A percentile compares a stretch with the other conserved stretches of the same genome.
These are phyloP conservation scores for Alternaria incomplexa DNA, from an alignment of 2,329 filamentous ascomycete genomes.

Conservation along the genomic window DNA sequence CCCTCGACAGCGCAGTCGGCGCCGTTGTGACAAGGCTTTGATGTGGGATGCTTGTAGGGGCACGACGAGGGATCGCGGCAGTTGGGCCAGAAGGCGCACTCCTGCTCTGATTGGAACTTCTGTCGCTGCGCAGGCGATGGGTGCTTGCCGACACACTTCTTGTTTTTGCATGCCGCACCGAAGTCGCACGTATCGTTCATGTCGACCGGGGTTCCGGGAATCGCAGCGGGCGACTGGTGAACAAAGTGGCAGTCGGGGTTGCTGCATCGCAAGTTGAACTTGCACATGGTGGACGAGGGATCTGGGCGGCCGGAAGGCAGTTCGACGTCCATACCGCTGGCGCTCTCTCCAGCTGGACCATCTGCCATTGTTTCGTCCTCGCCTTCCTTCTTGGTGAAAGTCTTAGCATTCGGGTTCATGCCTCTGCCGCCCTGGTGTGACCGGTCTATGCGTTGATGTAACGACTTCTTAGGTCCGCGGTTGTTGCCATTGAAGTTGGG, in stretches of 20 bases:
- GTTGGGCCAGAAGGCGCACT: conserved; percentile 91
- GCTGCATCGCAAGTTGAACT: conserved; percentile 86
- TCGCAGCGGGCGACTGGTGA: conserved; percentile 90
- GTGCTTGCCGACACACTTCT: conserved; percentile 89
- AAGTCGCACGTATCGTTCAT: conserved; percentile 81
- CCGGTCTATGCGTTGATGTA: conserved; percentile 73
- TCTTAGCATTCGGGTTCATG: conserved; percentile 61
- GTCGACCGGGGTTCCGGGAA: conserved; percentile 77
- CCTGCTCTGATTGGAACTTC: conserved; percentile 79
- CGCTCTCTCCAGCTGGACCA: conserved; percentile 45
- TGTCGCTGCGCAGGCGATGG: conserved; percentile 85
- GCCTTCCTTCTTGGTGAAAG: conserved; percentile 55
- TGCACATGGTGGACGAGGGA: conserved; percentile 74
- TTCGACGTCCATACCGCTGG: conserved; percentile 66
- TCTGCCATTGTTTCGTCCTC: conserved; percentile 49
- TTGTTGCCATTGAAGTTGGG: conserved; percentile 57
- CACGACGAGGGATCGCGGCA: conserved; percentile 82
- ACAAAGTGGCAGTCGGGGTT: conserved; percentile 91
- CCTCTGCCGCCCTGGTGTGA: conserved; percentile 32
- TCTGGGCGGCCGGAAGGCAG: conserved; percentile 61
- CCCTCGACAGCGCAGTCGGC: conserved; percentile 79
- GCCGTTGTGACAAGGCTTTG: conserved; percentile 89
- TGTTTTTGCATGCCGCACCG: conserved; percentile 92
- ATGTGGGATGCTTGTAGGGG: conserved; percentile 85
- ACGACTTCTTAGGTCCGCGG: conserved; percentile 58